A percentile compares a stretch with the other conserved stretches of the same genome.
Evolutionary conservation across 768 basidiomycete species (phyloP).

Genomic region (Naganishia kalamii): DNA sequence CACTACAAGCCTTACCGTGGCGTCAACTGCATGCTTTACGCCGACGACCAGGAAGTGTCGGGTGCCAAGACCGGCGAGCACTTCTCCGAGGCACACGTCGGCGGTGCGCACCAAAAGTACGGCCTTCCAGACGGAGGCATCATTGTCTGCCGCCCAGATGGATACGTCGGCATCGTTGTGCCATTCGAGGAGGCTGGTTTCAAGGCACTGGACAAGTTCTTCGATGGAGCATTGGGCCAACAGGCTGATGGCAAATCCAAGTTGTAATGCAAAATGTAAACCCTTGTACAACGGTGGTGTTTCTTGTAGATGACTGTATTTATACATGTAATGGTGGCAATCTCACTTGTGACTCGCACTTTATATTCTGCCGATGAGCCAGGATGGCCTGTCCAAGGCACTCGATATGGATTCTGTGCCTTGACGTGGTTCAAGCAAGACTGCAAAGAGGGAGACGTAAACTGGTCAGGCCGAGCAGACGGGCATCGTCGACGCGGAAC

Average conservation of each 20-base stretch:
- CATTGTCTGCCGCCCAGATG: slow-evolving; percentile 44
- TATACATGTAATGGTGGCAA: not conserved
- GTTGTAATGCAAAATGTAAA: slow-evolving; percentile 10
- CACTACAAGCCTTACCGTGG: slow-evolving; percentile 18
- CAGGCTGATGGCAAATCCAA: not conserved
- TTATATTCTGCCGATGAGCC: slow-evolving; percentile 32
- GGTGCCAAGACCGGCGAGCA: slow-evolving; percentile 22
- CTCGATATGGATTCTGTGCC: slow-evolving; percentile 34
- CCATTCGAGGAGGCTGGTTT: slow-evolving; percentile 34
- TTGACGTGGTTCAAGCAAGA: slow-evolving; percentile 43
- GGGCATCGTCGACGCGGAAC: slow-evolving; percentile 8
- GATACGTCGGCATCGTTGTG: slow-evolving; percentile 42
- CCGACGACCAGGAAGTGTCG: slow-evolving; percentile 20
- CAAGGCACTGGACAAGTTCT: slow-evolving; percentile 38
- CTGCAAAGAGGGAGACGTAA: slow-evolving; percentile 16
- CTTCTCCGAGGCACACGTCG: slow-evolving; percentile 12
- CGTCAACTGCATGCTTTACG: slow-evolving; percentile 24
- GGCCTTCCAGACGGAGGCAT: slow-evolving; percentile 34
- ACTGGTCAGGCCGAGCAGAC: not conserved
- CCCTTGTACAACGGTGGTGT: slow-evolving; percentile 6
- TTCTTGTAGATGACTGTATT: slow-evolving; percentile 6
- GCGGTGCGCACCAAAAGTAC: slow-evolving; percentile 25
- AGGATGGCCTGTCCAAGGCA: slow-evolving; percentile 38
- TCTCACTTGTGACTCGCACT: not conserved
- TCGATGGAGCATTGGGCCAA: slow-evolving; percentile 26